Percentiles rank a stretch among this genome's conserved stretches.
Evolutionary conservation across 2,329 filamentous ascomycete species (phyloP).

Genomic region (Pyricularia grisea): DNA sequence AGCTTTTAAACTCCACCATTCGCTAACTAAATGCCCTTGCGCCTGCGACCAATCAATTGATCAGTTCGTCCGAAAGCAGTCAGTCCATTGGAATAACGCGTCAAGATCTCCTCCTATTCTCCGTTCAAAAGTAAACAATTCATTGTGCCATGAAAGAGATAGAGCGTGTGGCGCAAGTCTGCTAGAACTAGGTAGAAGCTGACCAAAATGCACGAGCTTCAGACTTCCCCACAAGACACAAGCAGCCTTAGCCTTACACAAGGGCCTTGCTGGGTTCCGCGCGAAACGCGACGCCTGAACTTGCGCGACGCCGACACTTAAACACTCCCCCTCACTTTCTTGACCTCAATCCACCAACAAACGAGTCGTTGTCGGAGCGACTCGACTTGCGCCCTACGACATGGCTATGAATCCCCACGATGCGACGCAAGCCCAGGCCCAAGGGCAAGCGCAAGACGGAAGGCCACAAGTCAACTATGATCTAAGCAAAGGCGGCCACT

Average conservation of each 20-base stretch:
- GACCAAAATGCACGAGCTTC: background rate
- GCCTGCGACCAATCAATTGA: conserved; percentile 18
- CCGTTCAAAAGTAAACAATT: conserved; percentile 5
- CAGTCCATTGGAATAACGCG: background rate
- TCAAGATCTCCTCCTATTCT: background rate
- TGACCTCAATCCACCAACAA: background rate
- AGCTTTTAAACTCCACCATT: conserved; percentile 20
- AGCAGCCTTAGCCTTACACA: background rate
- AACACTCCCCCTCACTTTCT: background rate
- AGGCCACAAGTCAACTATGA: conserved; percentile 52
- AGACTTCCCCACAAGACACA: background rate
- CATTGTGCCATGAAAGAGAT: background rate
- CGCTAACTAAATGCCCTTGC: conserved; percentile 13
- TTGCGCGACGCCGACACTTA: background rate
- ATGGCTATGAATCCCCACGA: conserved; percentile 44
- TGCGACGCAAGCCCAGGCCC: conserved; percentile 42
- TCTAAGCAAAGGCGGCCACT: conserved; percentile 64
- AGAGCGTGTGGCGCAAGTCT: background rate
- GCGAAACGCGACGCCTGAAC: background rate
- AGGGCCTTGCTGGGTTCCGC: background rate
- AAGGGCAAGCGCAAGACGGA: conserved; percentile 44
- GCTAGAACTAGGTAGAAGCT: background rate
- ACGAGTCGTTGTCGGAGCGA: background rate
- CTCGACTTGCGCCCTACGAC: conserved; percentile 4
- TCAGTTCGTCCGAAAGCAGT: conserved; percentile 4